Base-by-base conservation (phyloP, 305 asterid species). In the Plantago lanceolata region DNA sequence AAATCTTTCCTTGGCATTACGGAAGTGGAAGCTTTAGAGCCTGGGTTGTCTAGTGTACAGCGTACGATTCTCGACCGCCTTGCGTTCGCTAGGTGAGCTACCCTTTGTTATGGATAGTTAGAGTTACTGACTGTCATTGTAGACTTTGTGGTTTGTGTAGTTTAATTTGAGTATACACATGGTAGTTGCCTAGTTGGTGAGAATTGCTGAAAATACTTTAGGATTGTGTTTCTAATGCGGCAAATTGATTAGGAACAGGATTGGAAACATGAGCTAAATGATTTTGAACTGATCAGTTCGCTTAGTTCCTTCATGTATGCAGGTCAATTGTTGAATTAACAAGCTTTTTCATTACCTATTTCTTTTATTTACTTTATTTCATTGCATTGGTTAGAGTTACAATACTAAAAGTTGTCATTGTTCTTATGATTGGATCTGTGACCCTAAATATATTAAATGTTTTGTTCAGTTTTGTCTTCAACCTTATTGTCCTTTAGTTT, bases 1-100 rank as follows among this genome's bases (percentile, higher is more conserved):
- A 77, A 76, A 74, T 76, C 81, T 63, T 93, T 93, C 64, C 74
- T 89, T 14, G 99, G 97, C 17, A 73, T 93, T 56, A 84, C 83
- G 57, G 99, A 87, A 57, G 64, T 68, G 47, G 83, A 84, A 53
- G 82, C 87, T 20, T 76, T 84, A 24, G 90, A 75, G 61, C 72
- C 86, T 19, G 59, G 68, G 4, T 61, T 86, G 65, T 70, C 85
- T 6, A 67, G 67, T 21, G 68, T 62, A 31, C 92, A 87, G 62
- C 86, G 95, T 19, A 70, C 75, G 37, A 78, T 79, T 57, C 92
- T 87, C 37, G 90, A 84, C 35, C 85, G 85, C 59, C 88, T 93
- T 8, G 95, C 99, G 11, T 73, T 78, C 69, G 94, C 96, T 57
- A 73, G 97, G 98, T 89, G 71, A 61, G 72, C 59, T 3, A 15